Evolutionary conservation across 768 basidiomycete genomes (phyloP).

Genomic region (Lactifluus echinatus): DNA sequence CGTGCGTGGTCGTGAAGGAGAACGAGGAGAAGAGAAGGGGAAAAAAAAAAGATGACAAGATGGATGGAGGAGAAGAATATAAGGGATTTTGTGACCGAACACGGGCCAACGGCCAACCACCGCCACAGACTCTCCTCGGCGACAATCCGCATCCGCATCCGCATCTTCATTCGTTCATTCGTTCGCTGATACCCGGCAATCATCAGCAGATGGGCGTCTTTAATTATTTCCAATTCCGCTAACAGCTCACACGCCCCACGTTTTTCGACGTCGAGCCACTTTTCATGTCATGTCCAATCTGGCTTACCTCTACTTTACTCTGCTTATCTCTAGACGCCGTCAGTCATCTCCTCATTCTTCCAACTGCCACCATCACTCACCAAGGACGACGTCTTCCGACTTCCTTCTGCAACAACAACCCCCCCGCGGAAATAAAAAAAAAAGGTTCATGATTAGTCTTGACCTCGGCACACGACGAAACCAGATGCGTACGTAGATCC

Average conservation of each 20-base stretch:
- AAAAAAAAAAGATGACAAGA: conserved; percentile 21
- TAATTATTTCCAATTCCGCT: conserved; percentile 8
- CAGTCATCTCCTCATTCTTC: not conserved
- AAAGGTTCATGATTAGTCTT: conserved; percentile 2
- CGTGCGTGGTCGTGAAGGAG: conserved; percentile 31
- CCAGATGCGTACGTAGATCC: not conserved
- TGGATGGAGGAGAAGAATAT: conserved; percentile 27
- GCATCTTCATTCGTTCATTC: no score
- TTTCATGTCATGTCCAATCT: conserved; percentile 23
- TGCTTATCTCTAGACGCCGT: not conserved
- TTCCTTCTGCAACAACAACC: conserved; percentile 2
- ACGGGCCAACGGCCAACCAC: not conserved
- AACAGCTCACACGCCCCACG: conserved; percentile 35
- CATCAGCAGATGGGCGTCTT: conserved; percentile 9
- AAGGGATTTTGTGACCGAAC: conserved; percentile 23
- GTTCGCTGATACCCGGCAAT: conserved; percentile 15
- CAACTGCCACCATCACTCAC: not conserved
- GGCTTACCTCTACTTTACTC: conserved; percentile 10
- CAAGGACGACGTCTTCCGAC: not conserved
- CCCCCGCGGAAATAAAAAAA: conserved; percentile 16
- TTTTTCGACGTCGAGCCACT: conserved; percentile 30
- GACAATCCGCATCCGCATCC: no score
- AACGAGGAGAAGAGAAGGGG: conserved; percentile 23
- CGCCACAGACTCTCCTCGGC: conserved; percentile 11
- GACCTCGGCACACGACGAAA: conserved; percentile 5